A percentile compares a stretch with the other conserved stretches of the same genome.
phyloP scores from a whole-genome alignment of 2,329 filamentous ascomycete species.

The Colletotrichum liriopes region DNA sequence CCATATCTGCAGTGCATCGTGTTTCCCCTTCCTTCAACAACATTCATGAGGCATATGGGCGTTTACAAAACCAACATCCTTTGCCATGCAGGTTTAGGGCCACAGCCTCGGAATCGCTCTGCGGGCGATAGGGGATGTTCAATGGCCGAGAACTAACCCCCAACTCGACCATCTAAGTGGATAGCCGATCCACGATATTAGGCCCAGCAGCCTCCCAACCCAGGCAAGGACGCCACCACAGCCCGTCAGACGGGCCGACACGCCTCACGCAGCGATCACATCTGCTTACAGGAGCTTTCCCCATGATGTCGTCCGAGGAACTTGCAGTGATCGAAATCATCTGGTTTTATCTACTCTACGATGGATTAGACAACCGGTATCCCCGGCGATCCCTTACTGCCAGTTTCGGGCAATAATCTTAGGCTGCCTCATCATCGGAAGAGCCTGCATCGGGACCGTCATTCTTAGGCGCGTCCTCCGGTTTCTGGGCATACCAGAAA shows the following conservation, averaged over 20 bases:
- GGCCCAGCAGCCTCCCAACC: background rate
- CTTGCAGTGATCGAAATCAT: background rate
- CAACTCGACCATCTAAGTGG: background rate
- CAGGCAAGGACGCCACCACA: background rate
- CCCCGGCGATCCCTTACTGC: background rate
- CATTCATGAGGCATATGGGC: background rate
- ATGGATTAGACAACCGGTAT: background rate
- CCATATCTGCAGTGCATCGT: background rate
- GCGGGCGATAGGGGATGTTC: background rate
- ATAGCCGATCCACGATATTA: background rate
- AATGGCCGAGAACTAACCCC: too few relatives aligned
- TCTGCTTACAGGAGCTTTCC: too few relatives aligned
- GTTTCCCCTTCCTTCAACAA: background rate
- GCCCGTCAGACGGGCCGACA: background rate
- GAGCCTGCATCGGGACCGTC: background rate
- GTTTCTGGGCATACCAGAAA: constrained; percentile 62
- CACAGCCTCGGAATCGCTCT: background rate
- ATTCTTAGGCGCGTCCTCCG: constrained; percentile 4
- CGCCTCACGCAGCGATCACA: too few relatives aligned
- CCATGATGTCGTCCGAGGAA: background rate
- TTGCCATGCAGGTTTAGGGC: background rate
- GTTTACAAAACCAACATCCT: background rate
- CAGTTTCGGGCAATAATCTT: background rate
- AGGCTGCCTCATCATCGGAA: constrained; percentile 1
- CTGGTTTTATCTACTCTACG: background rate